Evolutionary conservation across 352 stramenopile species (phyloP), one percentile per base, ranked within the genome.

Genomic region (Phytophthora pluvialis): DNA sequence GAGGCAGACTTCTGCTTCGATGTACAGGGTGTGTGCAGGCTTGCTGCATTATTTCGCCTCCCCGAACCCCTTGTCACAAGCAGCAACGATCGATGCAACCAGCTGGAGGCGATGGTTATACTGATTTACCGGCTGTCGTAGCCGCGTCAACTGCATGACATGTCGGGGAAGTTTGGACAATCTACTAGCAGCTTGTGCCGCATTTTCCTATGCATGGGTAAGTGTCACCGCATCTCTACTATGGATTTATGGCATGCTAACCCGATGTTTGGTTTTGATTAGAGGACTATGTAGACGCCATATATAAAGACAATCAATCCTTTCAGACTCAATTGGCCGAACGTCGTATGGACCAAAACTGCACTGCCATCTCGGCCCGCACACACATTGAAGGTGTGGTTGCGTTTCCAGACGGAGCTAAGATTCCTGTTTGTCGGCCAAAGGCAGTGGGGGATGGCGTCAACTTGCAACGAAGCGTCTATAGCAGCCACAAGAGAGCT

Each of bases 171-270:
- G 18, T 26, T 45, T 45, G 39, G 39, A 9, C 39, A 15, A 45
- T 45, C n/a, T 1, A 26, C 39, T n/a, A 26, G 39, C 39, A 28
- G 39, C 18, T 45, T 45, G 39, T 45, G n/a, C 39, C 39, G 16
- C 39, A 45, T 45, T 9, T 45, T 45, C 39, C n/a, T 45, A 45
- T 45, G n/a, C n/a, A 28, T 28, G n/a, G 39, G n/a, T 45, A 26
- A 45, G 39, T 45, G 8, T 9, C 10, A 26, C 5, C 25, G 15
- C 15, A 0, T 1, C 3, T 3, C n/a, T 13, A 45, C 6, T 16
- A 26, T 26, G 18, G 11, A 12, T 13, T 28, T 35, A 11, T 35
- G 31, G 31, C 31, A 28, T 28, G 6, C 1, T 45, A 7, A 25
- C 31, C 39, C 3, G 9, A 10, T 45, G n/a, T 28, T 45, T 21